Base-by-base conservation (phyloP, 176 grass and related monocot species). In the Zea mays region DNA sequence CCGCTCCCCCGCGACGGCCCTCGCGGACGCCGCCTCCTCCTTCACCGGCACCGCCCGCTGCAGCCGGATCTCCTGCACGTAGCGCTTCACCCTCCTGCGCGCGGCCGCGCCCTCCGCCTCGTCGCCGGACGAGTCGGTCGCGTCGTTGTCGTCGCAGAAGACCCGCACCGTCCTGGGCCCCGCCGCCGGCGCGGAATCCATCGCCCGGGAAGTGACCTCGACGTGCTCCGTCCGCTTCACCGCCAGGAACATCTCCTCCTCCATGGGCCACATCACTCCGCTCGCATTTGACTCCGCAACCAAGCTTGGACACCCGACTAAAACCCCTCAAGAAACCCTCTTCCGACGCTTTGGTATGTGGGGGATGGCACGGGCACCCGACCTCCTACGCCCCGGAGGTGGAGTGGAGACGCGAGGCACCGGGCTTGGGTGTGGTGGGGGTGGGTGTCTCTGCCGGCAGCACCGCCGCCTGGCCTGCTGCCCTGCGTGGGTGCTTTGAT, bases 111-210 rank as follows among this genome's bases (percentile, higher is more conserved):
- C 64, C 2, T 83, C 90, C 7, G 69, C 88, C 43, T 94, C 92
- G 57, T 92, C 96, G 0, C 83, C 64, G 0, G 92, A 96, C 1
- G 96, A 95, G 27, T 99, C 96, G 0, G 96, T 99, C 5, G 92
- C 96, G 69, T 99, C 96, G 75, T 81, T 65, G 87, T 99, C 96
- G 7, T 99, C 92, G 43, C 83, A 90, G 66, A 95, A 93, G 0
- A 95, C 91, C 6, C 92, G 13, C 10, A 99, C 79, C 21, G 75
- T 92, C 67, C 65, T 38, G 5, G 56, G 84, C 5, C 65, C 2
- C 2, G 47, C 0, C 60, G n/a, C 4, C 1, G 35, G 0, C 43
- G 17, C 45, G 4, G 61, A 4, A 49, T 16, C 35, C 19, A 86
- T 54, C 12, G 79, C 4, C 41, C 65, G 78, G 20, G 87, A 42